A percentile compares a stretch with the other conserved stretches of the same genome.
These are phyloP conservation scores for Lichtheimia ornata DNA, from an alignment of 371 early-diverging fungal genomes.

Conservation along the genomic window DNA sequence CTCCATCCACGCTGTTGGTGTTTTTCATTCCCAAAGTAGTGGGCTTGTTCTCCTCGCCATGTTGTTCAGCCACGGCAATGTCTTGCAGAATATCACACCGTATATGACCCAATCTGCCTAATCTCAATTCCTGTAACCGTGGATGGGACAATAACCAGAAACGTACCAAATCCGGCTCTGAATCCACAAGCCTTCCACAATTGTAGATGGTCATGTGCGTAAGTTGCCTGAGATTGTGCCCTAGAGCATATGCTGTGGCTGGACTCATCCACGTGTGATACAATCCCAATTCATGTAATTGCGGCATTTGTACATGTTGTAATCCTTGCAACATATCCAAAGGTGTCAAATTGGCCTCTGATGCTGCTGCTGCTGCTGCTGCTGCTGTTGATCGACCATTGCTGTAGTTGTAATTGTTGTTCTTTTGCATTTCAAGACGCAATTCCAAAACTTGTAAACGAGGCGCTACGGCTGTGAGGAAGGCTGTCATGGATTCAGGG, in stretches of 20 bases:
- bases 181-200: slow-evolving; percentile 13
- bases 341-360: neutral
- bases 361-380: neutral
- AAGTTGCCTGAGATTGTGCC: slow-evolving; percentile 4
- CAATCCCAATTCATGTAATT: slow-evolving; percentile 7
- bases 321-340: slow-evolving; percentile 13
- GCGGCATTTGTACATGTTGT: neutral
- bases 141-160: slow-evolving; percentile 8
- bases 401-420: neutral
- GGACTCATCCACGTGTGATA: slow-evolving; percentile 17
- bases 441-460: slow-evolving; percentile 19
- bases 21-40: too few relatives aligned
- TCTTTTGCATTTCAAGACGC: slow-evolving; percentile 12
- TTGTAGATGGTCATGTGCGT: slow-evolving; percentile 11
- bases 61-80: slow-evolving; percentile 1
- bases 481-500: slow-evolving; percentile 4
- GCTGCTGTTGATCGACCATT: neutral
- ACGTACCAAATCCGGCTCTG: slow-evolving; percentile 11
- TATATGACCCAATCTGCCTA: slow-evolving; percentile 10
- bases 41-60: too few relatives aligned
- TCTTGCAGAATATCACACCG: slow-evolving; percentile 15
- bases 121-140: slow-evolving; percentile 3
- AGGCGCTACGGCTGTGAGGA: slow-evolving; percentile 5
- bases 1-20: too few relatives aligned
- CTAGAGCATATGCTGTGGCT: neutral